phyloP scores from a whole-genome alignment of 2,329 filamentous ascomycete species.

The Curvularia spicifera region DNA sequence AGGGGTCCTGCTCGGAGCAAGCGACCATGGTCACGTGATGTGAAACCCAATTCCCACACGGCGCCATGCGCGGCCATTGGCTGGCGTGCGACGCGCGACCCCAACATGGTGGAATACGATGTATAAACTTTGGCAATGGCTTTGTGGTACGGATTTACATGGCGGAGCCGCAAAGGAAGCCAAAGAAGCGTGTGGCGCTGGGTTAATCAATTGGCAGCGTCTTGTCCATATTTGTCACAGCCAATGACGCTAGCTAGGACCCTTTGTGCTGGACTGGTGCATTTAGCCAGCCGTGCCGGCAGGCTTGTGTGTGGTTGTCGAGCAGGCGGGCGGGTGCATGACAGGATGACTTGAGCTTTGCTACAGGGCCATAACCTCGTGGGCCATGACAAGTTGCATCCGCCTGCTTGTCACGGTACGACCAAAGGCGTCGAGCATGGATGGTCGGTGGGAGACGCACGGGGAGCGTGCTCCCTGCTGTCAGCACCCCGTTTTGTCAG shows the following conservation, averaged over 20 bases:
- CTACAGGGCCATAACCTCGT: conserved; percentile 10
- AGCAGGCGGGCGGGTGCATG: neutral
- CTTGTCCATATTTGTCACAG: conserved; percentile 13
- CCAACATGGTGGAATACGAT: neutral
- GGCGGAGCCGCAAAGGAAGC: neutral
- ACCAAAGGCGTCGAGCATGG: conserved; percentile 3
- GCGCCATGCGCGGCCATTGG: neutral
- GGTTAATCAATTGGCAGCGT: neutral
- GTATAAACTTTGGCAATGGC: neutral
- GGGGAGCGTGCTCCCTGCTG: conserved; percentile 22
- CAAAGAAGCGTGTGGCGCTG: neutral
- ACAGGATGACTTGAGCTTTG: conserved; percentile 6
- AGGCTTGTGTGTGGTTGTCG: neutral
- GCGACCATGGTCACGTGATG: neutral
- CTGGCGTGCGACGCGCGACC: neutral
- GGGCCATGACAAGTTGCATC: conserved; percentile 17
- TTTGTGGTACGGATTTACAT: neutral
- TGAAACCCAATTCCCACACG: neutral
- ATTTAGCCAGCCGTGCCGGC: conserved; percentile 27
- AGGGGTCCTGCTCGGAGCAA: neutral
- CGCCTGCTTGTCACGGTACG: conserved; percentile 6
- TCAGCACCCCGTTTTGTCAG: conserved; percentile 24
- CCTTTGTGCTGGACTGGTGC: conserved; percentile 22
- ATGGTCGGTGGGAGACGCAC: conserved; percentile 11
- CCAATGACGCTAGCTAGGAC: conserved; percentile 9